A percentile compares a stretch with the other conserved stretches of the same genome.
phyloP scores from a whole-genome alignment of 306 rosid genomes.

The Fagus sylvatica region DNA sequence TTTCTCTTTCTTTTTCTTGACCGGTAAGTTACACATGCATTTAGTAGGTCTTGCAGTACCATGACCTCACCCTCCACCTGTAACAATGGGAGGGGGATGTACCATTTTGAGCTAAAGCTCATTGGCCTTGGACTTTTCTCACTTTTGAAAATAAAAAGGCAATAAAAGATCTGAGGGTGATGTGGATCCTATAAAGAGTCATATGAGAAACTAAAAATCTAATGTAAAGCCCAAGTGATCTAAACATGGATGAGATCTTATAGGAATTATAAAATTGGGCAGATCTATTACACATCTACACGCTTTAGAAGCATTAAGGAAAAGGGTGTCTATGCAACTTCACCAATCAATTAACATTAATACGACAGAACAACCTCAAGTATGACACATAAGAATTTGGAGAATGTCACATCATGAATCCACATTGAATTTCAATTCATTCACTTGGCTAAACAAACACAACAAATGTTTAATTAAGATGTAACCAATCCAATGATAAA shows the following conservation, averaged over 20 bases:
- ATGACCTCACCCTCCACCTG: too few relatives aligned
- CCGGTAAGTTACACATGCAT: too few relatives aligned
- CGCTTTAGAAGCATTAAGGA: not conserved
- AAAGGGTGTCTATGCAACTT: not conserved
- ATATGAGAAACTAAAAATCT: not conserved
- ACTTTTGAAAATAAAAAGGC: conserved; percentile 3
- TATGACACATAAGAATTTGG: not conserved
- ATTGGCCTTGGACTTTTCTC: too few relatives aligned
- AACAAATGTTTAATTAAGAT: not conserved
- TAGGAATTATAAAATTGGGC: not conserved
- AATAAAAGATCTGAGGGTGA: conserved; percentile 4
- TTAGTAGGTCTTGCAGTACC: too few relatives aligned
- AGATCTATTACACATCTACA: not conserved
- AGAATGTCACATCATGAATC: not conserved
- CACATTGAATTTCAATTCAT: not conserved
- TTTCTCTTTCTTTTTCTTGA: not conserved
- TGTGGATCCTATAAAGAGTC: not conserved
- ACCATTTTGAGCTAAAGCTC: too few relatives aligned
- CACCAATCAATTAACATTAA: not conserved
- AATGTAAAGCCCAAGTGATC: not conserved
- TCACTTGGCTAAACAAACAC: not conserved
- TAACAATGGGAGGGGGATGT: too few relatives aligned
- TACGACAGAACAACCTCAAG: not conserved
- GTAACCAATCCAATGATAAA: not conserved
- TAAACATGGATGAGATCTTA: conserved; percentile 5